Conservation (phyloP, 345 rosid species). For the Populus davidiana region DNA sequence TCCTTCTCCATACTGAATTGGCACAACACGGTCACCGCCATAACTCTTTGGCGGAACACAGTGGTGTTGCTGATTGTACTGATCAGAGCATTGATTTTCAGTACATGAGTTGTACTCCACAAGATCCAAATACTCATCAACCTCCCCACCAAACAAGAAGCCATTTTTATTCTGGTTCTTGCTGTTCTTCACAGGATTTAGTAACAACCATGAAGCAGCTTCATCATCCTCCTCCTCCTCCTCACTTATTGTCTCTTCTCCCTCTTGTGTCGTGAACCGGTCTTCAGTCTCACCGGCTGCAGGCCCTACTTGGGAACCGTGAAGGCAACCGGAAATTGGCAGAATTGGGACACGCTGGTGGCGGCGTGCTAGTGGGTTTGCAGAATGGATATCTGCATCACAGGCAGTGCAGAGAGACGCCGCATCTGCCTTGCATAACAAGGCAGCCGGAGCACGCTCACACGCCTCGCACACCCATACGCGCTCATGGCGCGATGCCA, state of each 20-base stretch:
- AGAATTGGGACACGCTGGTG: conserved; percentile 78
- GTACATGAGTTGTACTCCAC: conserved; percentile 55
- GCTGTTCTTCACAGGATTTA: conserved; percentile 43
- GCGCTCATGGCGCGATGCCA: conserved; percentile 93
- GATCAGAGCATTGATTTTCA: conserved; percentile 42
- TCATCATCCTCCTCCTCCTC: conserved; percentile 49
- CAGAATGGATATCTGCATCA: conserved; percentile 82
- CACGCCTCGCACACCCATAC: conserved; percentile 79
- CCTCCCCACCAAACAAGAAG: conserved; percentile 54
- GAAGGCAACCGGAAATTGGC: conserved; percentile 46
- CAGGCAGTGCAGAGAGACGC: conserved; percentile 80
- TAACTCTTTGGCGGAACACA: conserved; percentile 40
- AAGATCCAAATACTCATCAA: conserved; percentile 77
- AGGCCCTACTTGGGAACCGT: conserved; percentile 27
- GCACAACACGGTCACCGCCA: conserved; percentile 73
- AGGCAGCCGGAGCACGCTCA: conserved; percentile 83
- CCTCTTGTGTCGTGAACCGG: conserved; percentile 28
- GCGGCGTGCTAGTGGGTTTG: conserved; percentile 87
- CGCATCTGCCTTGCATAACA: conserved; percentile 84
- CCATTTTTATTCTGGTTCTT: conserved; percentile 38
- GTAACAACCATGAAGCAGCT: conserved; percentile 78
- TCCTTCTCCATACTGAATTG: conserved; percentile 47
- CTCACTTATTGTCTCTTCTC: conserved; percentile 32
- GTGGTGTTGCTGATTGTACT: conserved; percentile 35
- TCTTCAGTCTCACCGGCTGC: conserved; percentile 29